Conservation (phyloP, 352 stramenopile genomes). For the Phytophthora idaei region DNA sequence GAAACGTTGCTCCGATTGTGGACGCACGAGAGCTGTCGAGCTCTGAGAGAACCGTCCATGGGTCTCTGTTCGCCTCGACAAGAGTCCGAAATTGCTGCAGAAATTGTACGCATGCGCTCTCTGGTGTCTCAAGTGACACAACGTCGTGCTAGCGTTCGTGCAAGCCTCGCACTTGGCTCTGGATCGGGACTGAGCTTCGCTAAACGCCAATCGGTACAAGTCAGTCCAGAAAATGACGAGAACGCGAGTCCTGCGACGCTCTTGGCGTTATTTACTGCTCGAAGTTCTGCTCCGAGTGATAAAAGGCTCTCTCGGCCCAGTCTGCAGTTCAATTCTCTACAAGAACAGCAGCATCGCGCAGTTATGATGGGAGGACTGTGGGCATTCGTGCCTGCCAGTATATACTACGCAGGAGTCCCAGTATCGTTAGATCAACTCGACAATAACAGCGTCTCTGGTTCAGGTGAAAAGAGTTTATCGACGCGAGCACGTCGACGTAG, state of each 20-base stretch:
- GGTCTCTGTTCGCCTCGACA: constrained; percentile 11
- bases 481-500: background rate
- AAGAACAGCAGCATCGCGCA: constrained; percentile 16
- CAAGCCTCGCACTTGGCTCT: constrained; percentile 25
- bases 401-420: constrained; percentile 28
- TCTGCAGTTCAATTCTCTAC: constrained; percentile 11
- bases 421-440: background rate
- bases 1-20: constrained; percentile 56
- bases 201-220: constrained; percentile 15
- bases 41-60: constrained; percentile 39
- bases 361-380: constrained; percentile 27
- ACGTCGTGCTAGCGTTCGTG: constrained; percentile 32
- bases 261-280: constrained; percentile 25
- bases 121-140: constrained; percentile 24
- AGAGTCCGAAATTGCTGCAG: constrained; percentile 8
- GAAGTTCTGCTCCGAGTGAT: constrained; percentile 10
- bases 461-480: background rate
- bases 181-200: constrained; percentile 12
- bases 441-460: background rate
- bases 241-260: constrained; percentile 10
- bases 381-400: constrained; percentile 22
- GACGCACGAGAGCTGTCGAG: constrained; percentile 52
- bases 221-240: constrained; percentile 2
- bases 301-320: constrained; percentile 5
- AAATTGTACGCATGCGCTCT: constrained; percentile 27